phyloP scores from a whole-genome alignment of 192 early-diverging fungal species.

The Coemansia erecta region DNA sequence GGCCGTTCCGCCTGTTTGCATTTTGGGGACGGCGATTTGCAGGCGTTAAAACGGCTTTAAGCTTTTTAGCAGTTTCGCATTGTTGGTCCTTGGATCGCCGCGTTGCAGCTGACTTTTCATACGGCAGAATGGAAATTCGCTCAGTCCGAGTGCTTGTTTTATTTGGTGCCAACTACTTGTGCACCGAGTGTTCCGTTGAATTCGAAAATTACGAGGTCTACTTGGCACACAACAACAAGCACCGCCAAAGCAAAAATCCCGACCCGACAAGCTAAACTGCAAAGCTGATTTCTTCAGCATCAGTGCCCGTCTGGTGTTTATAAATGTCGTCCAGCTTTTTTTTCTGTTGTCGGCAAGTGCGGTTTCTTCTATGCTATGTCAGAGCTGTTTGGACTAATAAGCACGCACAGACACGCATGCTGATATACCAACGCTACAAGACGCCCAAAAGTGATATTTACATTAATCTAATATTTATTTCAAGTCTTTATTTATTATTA shows the following conservation, averaged over 20 bases:
- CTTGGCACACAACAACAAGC: conserved; percentile 20
- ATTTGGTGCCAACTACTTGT: background rate
- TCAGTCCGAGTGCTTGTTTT: background rate
- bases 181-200: conserved; percentile 8
- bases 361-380: too few species aligned
- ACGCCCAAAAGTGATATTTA: too few species aligned
- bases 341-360: too few species aligned
- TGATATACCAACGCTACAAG: too few species aligned
- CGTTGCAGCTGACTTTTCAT: conserved; percentile 1
- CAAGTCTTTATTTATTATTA: background rate
- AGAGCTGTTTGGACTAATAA: too few species aligned
- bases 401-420: too few species aligned
- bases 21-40: background rate
- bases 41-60: background rate
- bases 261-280: too few species aligned
- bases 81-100: background rate
- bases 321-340: too few species aligned
- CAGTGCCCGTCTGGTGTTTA: too few species aligned
- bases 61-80: background rate
- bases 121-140: background rate
- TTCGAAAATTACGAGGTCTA: conserved; percentile 25
- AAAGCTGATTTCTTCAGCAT: too few species aligned
- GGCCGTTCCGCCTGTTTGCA: background rate
- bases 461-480: background rate
- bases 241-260: background rate